A percentile compares a stretch with the other conserved stretches of the same genome.
Evolutionary conservation across 176 grass and related monocot genomes (phyloP).

Genomic region (Aegilops tauschii): DNA sequence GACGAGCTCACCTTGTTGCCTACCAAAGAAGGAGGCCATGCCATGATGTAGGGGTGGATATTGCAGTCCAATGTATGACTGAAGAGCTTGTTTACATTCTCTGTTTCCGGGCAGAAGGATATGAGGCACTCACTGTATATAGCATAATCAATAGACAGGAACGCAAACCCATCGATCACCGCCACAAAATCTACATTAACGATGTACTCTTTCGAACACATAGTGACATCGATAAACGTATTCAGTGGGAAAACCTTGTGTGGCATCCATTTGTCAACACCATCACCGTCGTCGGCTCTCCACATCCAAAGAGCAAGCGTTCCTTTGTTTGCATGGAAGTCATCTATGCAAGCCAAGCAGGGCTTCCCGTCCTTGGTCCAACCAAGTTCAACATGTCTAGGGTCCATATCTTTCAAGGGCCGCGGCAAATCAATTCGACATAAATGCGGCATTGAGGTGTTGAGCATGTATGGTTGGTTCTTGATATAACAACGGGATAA

Average conservation of each 20-base stretch:
- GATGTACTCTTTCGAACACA: too few relatives aligned
- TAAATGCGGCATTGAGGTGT: not conserved
- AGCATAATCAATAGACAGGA: not conserved
- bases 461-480: not conserved
- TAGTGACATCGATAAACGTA: not conserved
- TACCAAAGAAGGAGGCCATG: too few relatives aligned
- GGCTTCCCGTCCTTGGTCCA: not conserved
- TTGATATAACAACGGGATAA: too few relatives aligned
- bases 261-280: not conserved
- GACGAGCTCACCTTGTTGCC: too few relatives aligned
- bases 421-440: not conserved
- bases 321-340: fast-evolving
- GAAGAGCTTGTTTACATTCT: too few relatives aligned
- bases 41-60: too few relatives aligned
- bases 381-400: not conserved
- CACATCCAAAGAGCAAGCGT: not conserved
- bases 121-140: not conserved
- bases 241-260: not conserved
- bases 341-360: not conserved
- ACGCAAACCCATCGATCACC: not conserved
- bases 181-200: not conserved
- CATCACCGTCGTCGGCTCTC: not conserved
- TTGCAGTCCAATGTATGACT: too few relatives aligned
- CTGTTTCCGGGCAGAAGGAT: not conserved
- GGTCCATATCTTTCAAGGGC: not conserved